These are phyloP conservation scores for Aspergillus sp. DNA, from an alignment of 2,329 filamentous ascomycete genomes.

Conservation along the genomic window DNA sequence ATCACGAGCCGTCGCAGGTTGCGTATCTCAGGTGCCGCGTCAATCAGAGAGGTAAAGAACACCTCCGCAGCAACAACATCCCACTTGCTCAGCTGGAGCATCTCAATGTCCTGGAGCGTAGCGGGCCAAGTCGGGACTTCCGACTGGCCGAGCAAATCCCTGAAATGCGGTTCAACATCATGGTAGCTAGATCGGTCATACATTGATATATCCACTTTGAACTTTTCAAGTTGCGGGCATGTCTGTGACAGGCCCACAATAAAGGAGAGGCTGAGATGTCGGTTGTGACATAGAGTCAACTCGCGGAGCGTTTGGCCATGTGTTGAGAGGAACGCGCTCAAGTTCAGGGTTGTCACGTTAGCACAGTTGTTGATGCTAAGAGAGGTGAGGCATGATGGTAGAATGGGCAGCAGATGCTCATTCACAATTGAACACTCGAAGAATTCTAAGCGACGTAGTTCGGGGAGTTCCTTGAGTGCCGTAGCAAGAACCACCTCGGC, in stretches of 20 bases:
- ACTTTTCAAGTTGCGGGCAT: conserved; percentile 67
- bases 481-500: conserved; percentile 37
- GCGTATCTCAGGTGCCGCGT: conserved; percentile 64
- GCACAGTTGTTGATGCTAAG: conserved; percentile 78
- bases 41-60: conserved; percentile 75
- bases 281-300: conserved; percentile 74
- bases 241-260: conserved; percentile 61
- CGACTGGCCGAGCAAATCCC: conserved; percentile 54
- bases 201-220: conserved; percentile 77
- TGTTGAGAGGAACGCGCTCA: conserved; percentile 63
- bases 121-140: conserved; percentile 77
- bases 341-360: conserved; percentile 64
- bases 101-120: conserved; percentile 67
- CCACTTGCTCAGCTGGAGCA: conserved; percentile 77
- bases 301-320: conserved; percentile 67
- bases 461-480: conserved; percentile 57
- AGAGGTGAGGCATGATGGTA: conserved; percentile 65
- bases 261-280: conserved; percentile 73
- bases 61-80: conserved; percentile 65
- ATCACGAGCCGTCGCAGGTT: conserved; percentile 69
- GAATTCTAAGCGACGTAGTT: conserved; percentile 67
- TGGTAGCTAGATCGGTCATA: conserved; percentile 66
- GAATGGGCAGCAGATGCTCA: conserved; percentile 61
- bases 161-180: conserved; percentile 73
- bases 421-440: conserved; percentile 73